These are phyloP conservation scores for Apiospora sp. DNA, from an alignment of 2,329 filamentous ascomycete genomes.

Conservation along the genomic window DNA sequence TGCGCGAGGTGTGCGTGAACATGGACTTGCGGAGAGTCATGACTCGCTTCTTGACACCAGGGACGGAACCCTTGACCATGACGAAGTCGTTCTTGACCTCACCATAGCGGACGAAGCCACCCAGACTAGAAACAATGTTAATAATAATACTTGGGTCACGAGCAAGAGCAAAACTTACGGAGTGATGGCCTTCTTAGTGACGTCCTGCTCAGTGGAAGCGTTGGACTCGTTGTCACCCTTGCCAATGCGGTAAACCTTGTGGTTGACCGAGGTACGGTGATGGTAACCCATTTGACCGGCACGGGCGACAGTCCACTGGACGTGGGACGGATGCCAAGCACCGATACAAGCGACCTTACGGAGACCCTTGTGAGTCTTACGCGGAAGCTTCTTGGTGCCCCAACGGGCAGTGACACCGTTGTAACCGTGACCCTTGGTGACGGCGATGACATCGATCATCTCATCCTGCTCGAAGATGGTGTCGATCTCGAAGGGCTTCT, in stretches of 20 bases:
- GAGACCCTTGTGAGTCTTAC: constrained; percentile 99
- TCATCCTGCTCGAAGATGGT: constrained; percentile 99
- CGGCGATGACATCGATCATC: constrained; percentile 98
- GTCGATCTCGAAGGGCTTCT: constrained; percentile 96
- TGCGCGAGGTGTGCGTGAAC: constrained; percentile 95
- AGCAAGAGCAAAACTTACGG: constrained; percentile 74
- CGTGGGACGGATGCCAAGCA: constrained; percentile 99
- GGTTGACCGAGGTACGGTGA: constrained; percentile 99
- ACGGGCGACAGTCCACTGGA: constrained; percentile 99
- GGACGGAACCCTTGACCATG: constrained; percentile 96
- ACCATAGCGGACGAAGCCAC: constrained; percentile 99
- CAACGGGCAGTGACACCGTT: constrained; percentile 96
- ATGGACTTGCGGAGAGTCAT: constrained; percentile 99
- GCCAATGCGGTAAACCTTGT: constrained; percentile 99
- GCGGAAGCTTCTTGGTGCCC: constrained; percentile 99
- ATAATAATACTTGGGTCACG: constrained; percentile 19
- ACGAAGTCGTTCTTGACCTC: constrained; percentile 99
- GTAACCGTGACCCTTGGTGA: constrained; percentile 99
- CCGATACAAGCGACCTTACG: constrained; percentile 99
- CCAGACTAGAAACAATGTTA: constrained; percentile 71
- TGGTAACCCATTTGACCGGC: constrained; percentile 99
- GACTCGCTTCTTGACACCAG: constrained; percentile 99
- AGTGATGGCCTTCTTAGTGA: constrained; percentile 99
- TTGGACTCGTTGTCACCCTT: constrained; percentile 91
- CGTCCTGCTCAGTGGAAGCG: constrained; percentile 92